These are phyloP conservation scores for Quercus rubra DNA, from an alignment of 306 rosid species.

Conservation along the genomic window DNA sequence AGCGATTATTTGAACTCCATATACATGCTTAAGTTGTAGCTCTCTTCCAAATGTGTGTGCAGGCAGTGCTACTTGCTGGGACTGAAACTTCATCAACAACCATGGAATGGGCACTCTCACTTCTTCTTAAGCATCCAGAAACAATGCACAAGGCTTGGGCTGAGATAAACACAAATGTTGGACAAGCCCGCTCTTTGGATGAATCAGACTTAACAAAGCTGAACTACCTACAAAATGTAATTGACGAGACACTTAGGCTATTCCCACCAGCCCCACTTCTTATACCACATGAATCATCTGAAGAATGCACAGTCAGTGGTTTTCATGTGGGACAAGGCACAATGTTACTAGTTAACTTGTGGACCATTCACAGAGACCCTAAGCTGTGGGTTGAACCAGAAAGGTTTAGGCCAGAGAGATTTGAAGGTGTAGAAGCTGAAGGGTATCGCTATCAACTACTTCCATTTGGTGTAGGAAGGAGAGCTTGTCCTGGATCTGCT, in stretches of 20 bases:
- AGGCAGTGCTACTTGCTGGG: slow-evolving; percentile 33
- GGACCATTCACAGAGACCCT: slow-evolving; percentile 33
- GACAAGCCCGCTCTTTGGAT: slow-evolving; percentile 2
- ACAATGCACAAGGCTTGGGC: slow-evolving; percentile 13
- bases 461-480: slow-evolving; percentile 50
- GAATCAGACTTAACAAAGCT: slow-evolving; percentile 27
- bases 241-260: slow-evolving; percentile 20
- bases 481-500: slow-evolving; percentile 43
- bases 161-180: slow-evolving; percentile 26
- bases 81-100: slow-evolving; percentile 39
- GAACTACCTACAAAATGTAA: slow-evolving; percentile 23
- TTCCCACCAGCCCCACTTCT: slow-evolving; percentile 27
- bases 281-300: slow-evolving; percentile 18
- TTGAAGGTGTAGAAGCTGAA: slow-evolving; percentile 6
- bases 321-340: slow-evolving; percentile 19
- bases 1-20: no score
- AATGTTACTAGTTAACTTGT: slow-evolving; percentile 23
- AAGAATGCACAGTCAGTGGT: slow-evolving; percentile 20
- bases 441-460: slow-evolving; percentile 15
- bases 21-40: no score
- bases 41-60: neutral
- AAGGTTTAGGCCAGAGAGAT: slow-evolving; percentile 26
- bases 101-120: slow-evolving; percentile 48
- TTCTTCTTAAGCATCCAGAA: slow-evolving; percentile 43
- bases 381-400: slow-evolving; percentile 22